Evolutionary conservation across 2,329 filamentous ascomycete species (phyloP), one percentile per base, ranked within the genome.

Genomic region (Nothopassalora personata): DNA sequence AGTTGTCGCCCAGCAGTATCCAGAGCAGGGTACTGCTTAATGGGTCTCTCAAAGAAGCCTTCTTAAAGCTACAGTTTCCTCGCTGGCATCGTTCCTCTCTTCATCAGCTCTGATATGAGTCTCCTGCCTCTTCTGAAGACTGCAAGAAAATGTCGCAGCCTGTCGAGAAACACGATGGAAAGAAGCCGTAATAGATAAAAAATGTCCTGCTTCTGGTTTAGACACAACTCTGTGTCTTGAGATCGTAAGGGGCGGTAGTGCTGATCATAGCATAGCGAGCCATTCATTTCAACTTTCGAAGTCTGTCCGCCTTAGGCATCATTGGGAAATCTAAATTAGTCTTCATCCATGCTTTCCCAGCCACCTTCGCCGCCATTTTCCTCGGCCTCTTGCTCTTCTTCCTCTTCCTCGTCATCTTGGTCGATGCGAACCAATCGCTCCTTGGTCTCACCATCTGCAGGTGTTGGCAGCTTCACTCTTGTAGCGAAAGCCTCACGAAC

Each of bases 401-500:
- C 85, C 53, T 83, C 84, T 63, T 88, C 87, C 65, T 86, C 88
- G 62, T 83, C 80, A 64, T 80, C 77, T 49, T 86, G 83, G 36
- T 83, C 81, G 51, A 96, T 80, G 0, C 87, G 89, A 5, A 97
- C 84, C 51, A 94, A 78, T 58, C 90, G 84, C 75, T 99, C 93
- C 71, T 82, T 78, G 27, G 86, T 84, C 50, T 85, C 83, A 15
- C 80, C 85, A 52, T 84, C 84, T 6, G 80, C 76, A 62, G 58
- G 58, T 5, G 61, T 59, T 6, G 80, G 77, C 36, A 84, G 72
- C 60, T 66, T 81, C 58, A 93, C 81, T 59, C 85, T 86, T 69
- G 79, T 84, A 36, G 89, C 91, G 77, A 99, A 99, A 1, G 88
- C 87, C 63, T 88, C 83, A 59, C 94, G 85, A 33, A 99, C 91